Conservation (phyloP, 345 rosid genomes). For the Syzygium oleosum region DNA sequence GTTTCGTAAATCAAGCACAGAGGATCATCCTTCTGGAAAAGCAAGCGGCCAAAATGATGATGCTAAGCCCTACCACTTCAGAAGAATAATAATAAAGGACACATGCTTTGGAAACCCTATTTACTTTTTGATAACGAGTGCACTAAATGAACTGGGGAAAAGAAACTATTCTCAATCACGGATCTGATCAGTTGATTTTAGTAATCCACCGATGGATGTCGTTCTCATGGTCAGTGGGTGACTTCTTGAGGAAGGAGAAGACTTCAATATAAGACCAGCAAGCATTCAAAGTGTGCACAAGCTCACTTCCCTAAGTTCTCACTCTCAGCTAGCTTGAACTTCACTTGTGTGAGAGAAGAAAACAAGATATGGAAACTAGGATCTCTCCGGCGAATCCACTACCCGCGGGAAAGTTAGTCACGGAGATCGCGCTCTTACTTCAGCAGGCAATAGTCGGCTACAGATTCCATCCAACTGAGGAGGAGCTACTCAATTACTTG, state of each 20-base stretch:
- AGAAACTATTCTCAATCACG: not conserved
- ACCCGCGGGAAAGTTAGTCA: not conserved
- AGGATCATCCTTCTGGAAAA: not conserved
- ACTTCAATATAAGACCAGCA: not conserved
- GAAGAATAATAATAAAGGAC: not conserved
- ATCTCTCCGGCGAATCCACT: not conserved
- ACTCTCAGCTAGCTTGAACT: not conserved
- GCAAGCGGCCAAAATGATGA: not conserved
- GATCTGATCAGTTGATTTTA: not conserved
- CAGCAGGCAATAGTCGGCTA: not conserved
- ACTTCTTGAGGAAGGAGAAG: not conserved
- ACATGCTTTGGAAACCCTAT: not conserved
- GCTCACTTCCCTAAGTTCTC: not conserved
- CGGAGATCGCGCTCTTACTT: not conserved
- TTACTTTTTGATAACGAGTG: not conserved
- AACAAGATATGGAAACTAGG: not conserved
- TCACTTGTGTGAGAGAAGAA: not conserved
- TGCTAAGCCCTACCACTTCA: not conserved
- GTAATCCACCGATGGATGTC: not conserved
- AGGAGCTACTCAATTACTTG: not conserved
- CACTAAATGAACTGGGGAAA: not conserved
- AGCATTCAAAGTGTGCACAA: not conserved
- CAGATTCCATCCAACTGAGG: not conserved
- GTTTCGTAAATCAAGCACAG: not conserved
- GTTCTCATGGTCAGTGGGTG: not conserved